Conservation (phyloP, 805 yeast species). For the Pichia insulana region DNA sequence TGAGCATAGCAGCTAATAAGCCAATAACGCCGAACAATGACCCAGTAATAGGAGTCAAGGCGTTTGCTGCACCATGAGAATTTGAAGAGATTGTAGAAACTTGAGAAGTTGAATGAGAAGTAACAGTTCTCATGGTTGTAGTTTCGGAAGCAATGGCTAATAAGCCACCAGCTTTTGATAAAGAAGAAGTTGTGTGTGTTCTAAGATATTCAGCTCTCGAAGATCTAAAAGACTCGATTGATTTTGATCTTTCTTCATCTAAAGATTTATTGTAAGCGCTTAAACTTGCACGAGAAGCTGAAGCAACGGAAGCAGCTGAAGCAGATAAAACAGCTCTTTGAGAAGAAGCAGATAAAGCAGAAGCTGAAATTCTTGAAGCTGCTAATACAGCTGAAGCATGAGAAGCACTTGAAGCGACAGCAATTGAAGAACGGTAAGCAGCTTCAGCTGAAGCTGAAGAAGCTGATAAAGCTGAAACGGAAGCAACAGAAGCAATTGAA, state of each 20-base stretch:
- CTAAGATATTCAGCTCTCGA: constrained; percentile 3
- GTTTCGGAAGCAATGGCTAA: constrained; percentile 34
- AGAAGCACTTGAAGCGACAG: constrained; percentile 6
- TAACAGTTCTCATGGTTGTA: constrained; percentile 6
- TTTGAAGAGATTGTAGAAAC: constrained; percentile 9
- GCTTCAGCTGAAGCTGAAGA: constrained; percentile 15
- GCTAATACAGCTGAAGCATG: constrained; percentile 8
- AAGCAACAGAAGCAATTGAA: constrained; percentile 9
- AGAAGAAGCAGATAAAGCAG: constrained; percentile 15
- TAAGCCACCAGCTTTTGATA: constrained; percentile 31
- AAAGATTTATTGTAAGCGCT: not conserved
- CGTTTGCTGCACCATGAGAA: constrained; percentile 23
- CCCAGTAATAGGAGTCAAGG: constrained; percentile 24
- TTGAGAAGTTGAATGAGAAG: constrained; percentile 26
- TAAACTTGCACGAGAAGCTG: not conserved
- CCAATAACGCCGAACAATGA: constrained; percentile 29
- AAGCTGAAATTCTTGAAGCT: constrained; percentile 6
- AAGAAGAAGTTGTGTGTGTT: constrained; percentile 11
- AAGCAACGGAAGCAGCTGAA: constrained; percentile 13
- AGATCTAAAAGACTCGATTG: not conserved
- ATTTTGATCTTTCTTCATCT: not conserved
- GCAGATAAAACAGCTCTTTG: constrained; percentile 10
- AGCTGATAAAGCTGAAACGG: constrained; percentile 13
- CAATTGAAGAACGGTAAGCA: constrained; percentile 13
- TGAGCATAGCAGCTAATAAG: constrained; percentile 29